phyloP scores from a whole-genome alignment of 2,329 filamentous ascomycete species.

The Acephala macrosclerotiorum region DNA sequence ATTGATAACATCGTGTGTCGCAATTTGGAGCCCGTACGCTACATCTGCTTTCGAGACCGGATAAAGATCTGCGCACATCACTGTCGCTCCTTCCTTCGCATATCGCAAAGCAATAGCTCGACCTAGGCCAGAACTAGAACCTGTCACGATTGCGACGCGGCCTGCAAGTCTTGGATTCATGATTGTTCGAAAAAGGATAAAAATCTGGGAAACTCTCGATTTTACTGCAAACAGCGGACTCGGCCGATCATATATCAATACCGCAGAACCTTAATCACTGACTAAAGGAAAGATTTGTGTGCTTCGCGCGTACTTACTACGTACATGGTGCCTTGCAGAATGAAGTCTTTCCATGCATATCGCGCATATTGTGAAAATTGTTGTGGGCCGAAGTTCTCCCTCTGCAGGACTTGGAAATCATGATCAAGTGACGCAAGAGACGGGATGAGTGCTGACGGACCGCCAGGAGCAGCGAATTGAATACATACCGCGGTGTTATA shows the following conservation, averaged over 20 bases:
- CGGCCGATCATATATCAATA: not conserved
- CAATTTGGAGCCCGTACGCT: not conserved
- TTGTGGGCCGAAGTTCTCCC: not conserved
- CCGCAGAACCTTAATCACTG: not conserved
- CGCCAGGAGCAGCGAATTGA: not conserved
- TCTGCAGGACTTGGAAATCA: not conserved
- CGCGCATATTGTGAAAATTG: not conserved
- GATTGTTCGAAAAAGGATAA: not conserved
- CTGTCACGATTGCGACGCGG: constrained; percentile 32
- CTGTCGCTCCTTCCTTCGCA: not conserved
- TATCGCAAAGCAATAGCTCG: not conserved
- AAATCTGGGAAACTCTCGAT: not conserved
- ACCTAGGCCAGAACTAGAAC: not conserved
- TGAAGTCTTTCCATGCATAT: not conserved
- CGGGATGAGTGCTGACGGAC: not conserved
- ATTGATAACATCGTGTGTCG: constrained; percentile 3
- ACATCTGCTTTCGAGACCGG: not conserved
- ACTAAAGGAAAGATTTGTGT: not conserved
- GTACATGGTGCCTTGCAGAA: not conserved
- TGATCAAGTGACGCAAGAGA: not conserved
- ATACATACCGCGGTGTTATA: not conserved
- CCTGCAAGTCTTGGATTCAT: constrained; percentile 27
- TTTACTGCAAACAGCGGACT: not conserved
- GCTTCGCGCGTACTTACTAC: not conserved
- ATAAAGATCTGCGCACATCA: constrained; percentile 1